Evolutionary conservation across 2,329 filamentous ascomycete species (phyloP), one percentile per base, ranked within the genome.

Genomic region (Fusarium verticillioides): DNA sequence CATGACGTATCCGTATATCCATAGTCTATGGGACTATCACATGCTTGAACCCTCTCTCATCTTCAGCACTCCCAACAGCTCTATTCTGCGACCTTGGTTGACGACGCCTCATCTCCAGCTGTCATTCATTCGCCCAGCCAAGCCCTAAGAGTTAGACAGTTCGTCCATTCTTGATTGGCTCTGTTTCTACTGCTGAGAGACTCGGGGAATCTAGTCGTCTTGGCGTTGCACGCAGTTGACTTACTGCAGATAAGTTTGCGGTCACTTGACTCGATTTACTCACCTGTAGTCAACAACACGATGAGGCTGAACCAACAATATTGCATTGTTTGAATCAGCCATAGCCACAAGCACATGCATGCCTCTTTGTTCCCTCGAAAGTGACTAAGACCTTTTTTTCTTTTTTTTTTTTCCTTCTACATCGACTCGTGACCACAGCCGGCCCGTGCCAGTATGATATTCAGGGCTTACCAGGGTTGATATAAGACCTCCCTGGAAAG

Each of bases 11-110:
- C 52, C 30, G 43, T 72, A 53, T 75, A 75, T 69, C 72, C 60
- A 71, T 69, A 64, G 49, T 60, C 47, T 78, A 77, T 59, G 46
- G 70, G 59, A 75, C 64, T 69, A 75, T 77, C 75, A 77, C 75
- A 77, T 77, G 75, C 75, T 77, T 78, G 30, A 49, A 69, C 37
- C 63, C 63, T 63, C 23, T 47, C 63, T 57, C 34, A 46, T 53
- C 50, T 59, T 54, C 49, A 63, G 42, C 40, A 34, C 36, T 50
- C 69, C 58, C 66, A 71, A 71, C 70, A 73, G 56, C 66, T 71
- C 66, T 70, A 46, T 46, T 69, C n/a, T 64, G 49, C 65, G 40
- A 52, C 59, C 39, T 56, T 53, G 28, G 37, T 69, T 69, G 66
- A 69, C 58, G 61, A 67, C 71, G 59, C 63, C 67, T 74, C 68